Evolutionary conservation across 768 basidiomycete species (phyloP), one percentile per base, ranked within the genome.

Genomic region (Auricularia auricula-judae): DNA sequence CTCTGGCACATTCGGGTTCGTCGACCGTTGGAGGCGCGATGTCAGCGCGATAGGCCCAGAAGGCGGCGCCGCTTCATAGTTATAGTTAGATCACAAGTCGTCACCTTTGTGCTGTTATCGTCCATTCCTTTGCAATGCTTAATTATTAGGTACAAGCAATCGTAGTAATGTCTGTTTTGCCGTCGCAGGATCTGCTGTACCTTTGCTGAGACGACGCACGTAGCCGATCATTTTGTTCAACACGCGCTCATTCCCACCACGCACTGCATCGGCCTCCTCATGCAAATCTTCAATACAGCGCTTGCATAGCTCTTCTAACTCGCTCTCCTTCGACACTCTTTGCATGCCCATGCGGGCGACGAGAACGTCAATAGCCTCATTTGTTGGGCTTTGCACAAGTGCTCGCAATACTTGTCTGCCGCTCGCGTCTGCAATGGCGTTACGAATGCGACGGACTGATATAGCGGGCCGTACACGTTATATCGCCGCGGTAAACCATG

Each of bases 121-220:
- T 51, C 18, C 47, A 11, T 51, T 51, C 18, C 21, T 21, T 51
- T 21, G 47, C 21, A 51, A 33, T 42, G 16, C 14, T 42, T n/a
- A 42, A 23, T 62, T 42, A 11, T 47, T 18, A 11, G 29, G 36
- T 33, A 11, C 21, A 36, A 86, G 75, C 62, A 86, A 67, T 63
- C 78, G 76, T 63, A 80, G 76, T 53, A 96, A 69, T 66, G 79
- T 74, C 35, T 72, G 74, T 69, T 76, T 82, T 21, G 82, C 84
- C 34, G 77, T 76, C 64, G 80, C 78, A 0, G 93, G 89, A 74
- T 96, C 86, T 14, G 87, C 91, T 56, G 84, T 81, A 16, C 96
- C 96, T 65, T 83, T 78, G 67, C 86, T 90, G 61, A 82, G 73
- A 73, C 86, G 87, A 91, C 98, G 94, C 35, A 96, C 90, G 69